Evolutionary conservation across 202 grass and related monocot species (phyloP).

Genomic region (Setaria italica): DNA sequence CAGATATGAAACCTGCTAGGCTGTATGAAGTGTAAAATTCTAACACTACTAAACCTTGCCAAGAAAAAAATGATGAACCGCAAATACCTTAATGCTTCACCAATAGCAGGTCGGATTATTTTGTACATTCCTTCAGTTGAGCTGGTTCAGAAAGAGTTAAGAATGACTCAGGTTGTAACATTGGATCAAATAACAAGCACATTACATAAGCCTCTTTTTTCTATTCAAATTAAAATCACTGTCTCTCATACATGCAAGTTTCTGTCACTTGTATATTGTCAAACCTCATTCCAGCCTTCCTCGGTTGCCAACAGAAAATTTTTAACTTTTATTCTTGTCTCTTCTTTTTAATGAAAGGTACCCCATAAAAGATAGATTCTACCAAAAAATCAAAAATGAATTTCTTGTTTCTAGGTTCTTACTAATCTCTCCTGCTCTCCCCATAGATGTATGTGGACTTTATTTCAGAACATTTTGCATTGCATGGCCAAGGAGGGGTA

Average conservation of each 20-base stretch:
- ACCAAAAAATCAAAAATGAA: not conserved
- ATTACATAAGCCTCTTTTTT: not conserved
- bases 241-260: not conserved
- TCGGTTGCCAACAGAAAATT: constrained; percentile 23
- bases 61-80: constrained; percentile 27
- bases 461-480: constrained; percentile 25
- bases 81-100: constrained; percentile 95
- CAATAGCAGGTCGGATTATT: constrained; percentile 85
- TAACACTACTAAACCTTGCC: not conserved
- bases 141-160: constrained; percentile 53
- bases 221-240: constrained; percentile 17
- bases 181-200: constrained; percentile 5
- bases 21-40: constrained; percentile 15
- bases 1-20: constrained; percentile 31
- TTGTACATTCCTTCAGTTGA: constrained; percentile 81
- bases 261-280: not conserved
- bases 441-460: not conserved
- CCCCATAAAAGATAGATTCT: not conserved
- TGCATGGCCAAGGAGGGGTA: not conserved
- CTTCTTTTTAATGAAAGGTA: not conserved
- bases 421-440: constrained; percentile 8
- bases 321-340: constrained; percentile 18
- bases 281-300: constrained; percentile 1
- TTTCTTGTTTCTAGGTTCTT: constrained; percentile 24
- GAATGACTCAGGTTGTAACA: constrained; percentile 14